These are phyloP conservation scores for Hymenoscyphus repandus DNA, from an alignment of 2,329 filamentous ascomycete species.

Conservation along the genomic window DNA sequence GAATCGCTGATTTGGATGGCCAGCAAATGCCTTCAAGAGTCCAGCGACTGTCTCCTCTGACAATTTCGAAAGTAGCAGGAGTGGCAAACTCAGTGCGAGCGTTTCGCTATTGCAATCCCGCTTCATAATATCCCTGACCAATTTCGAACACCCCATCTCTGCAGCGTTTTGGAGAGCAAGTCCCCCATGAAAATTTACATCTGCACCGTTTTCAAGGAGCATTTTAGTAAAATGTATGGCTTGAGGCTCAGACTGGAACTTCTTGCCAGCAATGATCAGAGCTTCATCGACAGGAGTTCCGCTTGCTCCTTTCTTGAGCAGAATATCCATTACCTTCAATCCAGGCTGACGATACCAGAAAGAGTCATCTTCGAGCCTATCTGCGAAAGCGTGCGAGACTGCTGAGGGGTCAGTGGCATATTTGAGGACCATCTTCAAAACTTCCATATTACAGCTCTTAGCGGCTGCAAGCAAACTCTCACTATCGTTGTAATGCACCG, in stretches of 20 bases:
- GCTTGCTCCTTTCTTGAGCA: constrained; percentile 17
- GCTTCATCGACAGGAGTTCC: constrained; percentile 17
- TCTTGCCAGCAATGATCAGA: constrained; percentile 14
- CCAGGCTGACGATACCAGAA: constrained; percentile 13
- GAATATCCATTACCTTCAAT: constrained; percentile 28
- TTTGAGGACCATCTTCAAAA: constrained; percentile 12
- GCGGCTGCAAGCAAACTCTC: constrained; percentile 11
- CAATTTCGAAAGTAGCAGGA: constrained; percentile 43
- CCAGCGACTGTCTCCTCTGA: constrained; percentile 44
- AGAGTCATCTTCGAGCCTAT: constrained; percentile 4
- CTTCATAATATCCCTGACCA: constrained; percentile 45
- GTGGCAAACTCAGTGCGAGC: constrained; percentile 49
- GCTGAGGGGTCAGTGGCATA: constrained; percentile 11
- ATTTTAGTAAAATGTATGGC: constrained; percentile 42
- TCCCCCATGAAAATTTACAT: constrained; percentile 17
- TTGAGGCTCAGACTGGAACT: constrained; percentile 4
- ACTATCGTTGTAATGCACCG: constrained; percentile 19
- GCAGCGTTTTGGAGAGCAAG: constrained; percentile 32
- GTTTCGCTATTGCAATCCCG: constrained; percentile 41
- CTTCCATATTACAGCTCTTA: constrained; percentile 2
- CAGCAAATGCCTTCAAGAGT: constrained; percentile 48
- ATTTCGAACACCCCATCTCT: constrained; percentile 42
- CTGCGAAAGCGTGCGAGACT: constrained; percentile 11
- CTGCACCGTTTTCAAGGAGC: constrained; percentile 28
- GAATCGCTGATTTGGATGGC: constrained; percentile 35